Conservation (phyloP, 2,329 filamentous ascomycete species). For the Colletotrichum ledebouriae region DNA sequence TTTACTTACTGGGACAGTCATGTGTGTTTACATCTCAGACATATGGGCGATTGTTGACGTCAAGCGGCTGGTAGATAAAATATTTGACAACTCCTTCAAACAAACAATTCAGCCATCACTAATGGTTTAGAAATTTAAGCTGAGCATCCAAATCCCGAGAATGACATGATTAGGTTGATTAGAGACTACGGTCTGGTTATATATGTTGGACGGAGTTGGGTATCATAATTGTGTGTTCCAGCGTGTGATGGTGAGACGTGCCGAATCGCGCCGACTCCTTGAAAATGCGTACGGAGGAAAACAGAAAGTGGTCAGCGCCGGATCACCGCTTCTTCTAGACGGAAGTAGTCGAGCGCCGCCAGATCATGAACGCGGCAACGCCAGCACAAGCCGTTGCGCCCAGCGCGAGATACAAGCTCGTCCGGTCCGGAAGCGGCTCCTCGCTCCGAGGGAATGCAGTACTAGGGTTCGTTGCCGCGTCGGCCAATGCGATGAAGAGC, state of each 20-base stretch:
- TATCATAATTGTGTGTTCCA: constrained; percentile 40
- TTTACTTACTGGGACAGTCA: too few species aligned
- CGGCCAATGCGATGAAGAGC: constrained; percentile 91
- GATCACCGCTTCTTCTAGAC: constrained; percentile 43
- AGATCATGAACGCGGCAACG: constrained; percentile 75
- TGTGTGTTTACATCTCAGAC: too few species aligned
- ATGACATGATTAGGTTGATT: constrained; percentile 33
- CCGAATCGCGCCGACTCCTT: constrained; percentile 34
- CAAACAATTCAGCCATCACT: background rate
- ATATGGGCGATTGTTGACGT: too few species aligned
- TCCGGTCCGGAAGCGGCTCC: constrained; percentile 86
- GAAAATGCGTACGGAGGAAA: constrained; percentile 27
- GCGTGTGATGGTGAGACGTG: constrained; percentile 18
- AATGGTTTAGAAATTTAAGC: background rate
- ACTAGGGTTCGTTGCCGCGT: constrained; percentile 90
- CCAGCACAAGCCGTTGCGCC: constrained; percentile 78
- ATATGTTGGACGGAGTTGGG: constrained; percentile 41
- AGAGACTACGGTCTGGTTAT: constrained; percentile 28
- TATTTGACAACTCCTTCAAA: background rate
- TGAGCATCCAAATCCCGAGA: background rate
- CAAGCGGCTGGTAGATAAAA: too few species aligned
- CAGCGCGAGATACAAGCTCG: constrained; percentile 86
- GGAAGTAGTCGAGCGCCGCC: constrained; percentile 69
- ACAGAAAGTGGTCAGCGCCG: background rate
- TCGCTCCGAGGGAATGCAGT: constrained; percentile 91